Base-by-base conservation (phyloP, 2,329 filamentous ascomycete genomes). In the Calonectria hongkongensis region DNA sequence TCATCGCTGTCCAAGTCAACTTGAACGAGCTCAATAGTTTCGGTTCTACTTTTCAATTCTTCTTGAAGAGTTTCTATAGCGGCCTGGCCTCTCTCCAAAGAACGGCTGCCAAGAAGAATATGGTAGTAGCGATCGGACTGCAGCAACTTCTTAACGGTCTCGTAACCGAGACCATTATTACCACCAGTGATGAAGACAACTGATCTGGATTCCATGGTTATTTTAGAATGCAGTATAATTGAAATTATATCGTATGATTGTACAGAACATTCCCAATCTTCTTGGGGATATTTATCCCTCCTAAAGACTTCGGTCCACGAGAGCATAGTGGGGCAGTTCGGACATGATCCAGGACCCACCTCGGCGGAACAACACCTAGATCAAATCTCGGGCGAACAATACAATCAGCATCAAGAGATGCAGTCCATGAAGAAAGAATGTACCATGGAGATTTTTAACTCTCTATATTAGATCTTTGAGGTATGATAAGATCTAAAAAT, bases 51-150 rank as follows among this genome's bases (percentile, higher is more conserved):
- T 60, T 36, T 36, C 2, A 60, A 27, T 60, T 41, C 54, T 25
- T 25, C 25, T 13, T 41, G 54, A 10, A 60, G 36, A 16, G n/a
- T 41, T 60, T 60, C 36, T 3, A 60, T 41, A 36, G 54, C 54
- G 5, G 21, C 25, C 41, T 60, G 25, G 21, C 54, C 54, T 41
- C 36, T 60, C 33, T 60, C 54, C 16, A 60, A 15, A 41, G 33
- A 60, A 25, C 54, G 54, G 9, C 54, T 60, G 13, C 54, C 54
- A 12, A 60, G 54, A 10, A 60, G 54, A 41, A 60, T 21, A 60
- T 60, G 54, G 30, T 60, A 60, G 25, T 36, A 41, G n/a, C 18
- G n/a, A n/a, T 60, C 54, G 18, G 54, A 60, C n/a, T 60, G 54
- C 21, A 60, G 9, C 21, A 60, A 36, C 54, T 39, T 60, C 36